Conservation (phyloP, 2,329 filamentous ascomycete species). For the Fusarium phyllophilum region DNA sequence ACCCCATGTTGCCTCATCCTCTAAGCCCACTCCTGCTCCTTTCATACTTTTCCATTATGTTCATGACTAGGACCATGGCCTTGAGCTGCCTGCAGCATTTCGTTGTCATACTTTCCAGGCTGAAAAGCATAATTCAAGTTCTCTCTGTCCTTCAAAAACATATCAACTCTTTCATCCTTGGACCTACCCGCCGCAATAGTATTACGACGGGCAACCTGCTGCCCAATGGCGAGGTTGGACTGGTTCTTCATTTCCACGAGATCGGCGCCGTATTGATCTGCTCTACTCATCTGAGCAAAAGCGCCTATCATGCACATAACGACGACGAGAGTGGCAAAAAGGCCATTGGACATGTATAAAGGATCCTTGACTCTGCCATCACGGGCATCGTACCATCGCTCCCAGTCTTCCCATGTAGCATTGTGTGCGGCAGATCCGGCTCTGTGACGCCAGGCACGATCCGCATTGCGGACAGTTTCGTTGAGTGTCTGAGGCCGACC, state of each 20-base stretch:
- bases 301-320: constrained; percentile 75
- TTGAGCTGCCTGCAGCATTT: constrained; percentile 18
- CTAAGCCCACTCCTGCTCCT: not conserved
- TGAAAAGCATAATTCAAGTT: constrained; percentile 49
- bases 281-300: constrained; percentile 76
- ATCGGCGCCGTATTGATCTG: constrained; percentile 68
- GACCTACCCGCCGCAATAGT: constrained; percentile 62
- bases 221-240: constrained; percentile 72
- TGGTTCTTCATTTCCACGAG: constrained; percentile 74
- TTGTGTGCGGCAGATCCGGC: constrained; percentile 69
- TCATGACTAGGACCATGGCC: not conserved
- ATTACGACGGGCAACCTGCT: constrained; percentile 65
- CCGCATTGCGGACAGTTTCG: constrained; percentile 49
- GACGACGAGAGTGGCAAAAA: constrained; percentile 77
- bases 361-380: constrained; percentile 59
- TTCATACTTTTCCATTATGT: constrained; percentile 1
- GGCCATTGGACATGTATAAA: constrained; percentile 79
- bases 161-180: constrained; percentile 76
- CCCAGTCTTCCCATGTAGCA: constrained; percentile 99
- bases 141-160: constrained; percentile 80
- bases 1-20: constrained; percentile 7
- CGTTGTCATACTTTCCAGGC: constrained; percentile 46
- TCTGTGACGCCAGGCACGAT: constrained; percentile 60
- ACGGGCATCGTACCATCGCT: constrained; percentile 74
- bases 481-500: constrained; percentile 65